These are phyloP conservation scores for Aspergillus wentii DNA, from an alignment of 495 filamentous ascomycete genomes.

Conservation along the genomic window DNA sequence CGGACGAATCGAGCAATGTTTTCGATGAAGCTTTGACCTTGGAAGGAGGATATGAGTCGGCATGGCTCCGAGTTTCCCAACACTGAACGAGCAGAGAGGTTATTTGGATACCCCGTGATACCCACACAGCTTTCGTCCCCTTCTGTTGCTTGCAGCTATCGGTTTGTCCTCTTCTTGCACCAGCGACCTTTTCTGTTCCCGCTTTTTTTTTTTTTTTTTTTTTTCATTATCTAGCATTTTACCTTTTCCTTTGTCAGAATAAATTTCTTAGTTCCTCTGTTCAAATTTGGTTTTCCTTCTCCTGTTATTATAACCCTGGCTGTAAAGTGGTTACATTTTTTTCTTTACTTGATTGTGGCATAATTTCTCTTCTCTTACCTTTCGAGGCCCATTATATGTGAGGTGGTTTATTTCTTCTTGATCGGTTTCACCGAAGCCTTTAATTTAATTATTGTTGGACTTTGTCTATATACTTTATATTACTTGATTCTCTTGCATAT, in stretches of 20 bases:
- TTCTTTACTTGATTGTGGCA: slow-evolving; percentile 2
- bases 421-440: too few species aligned
- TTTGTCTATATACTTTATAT: too few species aligned
- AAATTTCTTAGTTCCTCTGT: slow-evolving; percentile 25
- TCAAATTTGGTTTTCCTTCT: slow-evolving; percentile 20
- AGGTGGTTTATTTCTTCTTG: too few species aligned
- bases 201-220: slow-evolving; percentile 22
- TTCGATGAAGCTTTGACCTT: slow-evolving; percentile 13
- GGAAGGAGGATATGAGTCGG: slow-evolving; percentile 20
- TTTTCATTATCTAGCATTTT: slow-evolving; percentile 33
- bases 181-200: slow-evolving; percentile 17
- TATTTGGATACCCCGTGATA: slow-evolving; percentile 46
- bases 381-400: neutral
- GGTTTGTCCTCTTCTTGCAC: slow-evolving; percentile 24
- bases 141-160: slow-evolving; percentile 38
- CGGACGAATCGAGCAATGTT: slow-evolving; percentile 10
- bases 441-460: too few species aligned
- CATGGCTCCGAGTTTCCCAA: slow-evolving; percentile 17
- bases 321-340: slow-evolving; percentile 32
- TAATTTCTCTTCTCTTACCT: slow-evolving; percentile 5
- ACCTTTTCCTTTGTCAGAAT: slow-evolving; percentile 24
- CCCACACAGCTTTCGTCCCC: slow-evolving; percentile 36
- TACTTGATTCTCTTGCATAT: too few species aligned
- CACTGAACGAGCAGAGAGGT: slow-evolving; percentile 32
- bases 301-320: slow-evolving; percentile 37